A percentile compares a stretch with the other conserved stretches of the same genome.
These are phyloP conservation scores for Polytrichum formosum DNA, from an alignment of 225 moss, liverwort and hornwort species.

Conservation along the genomic window DNA sequence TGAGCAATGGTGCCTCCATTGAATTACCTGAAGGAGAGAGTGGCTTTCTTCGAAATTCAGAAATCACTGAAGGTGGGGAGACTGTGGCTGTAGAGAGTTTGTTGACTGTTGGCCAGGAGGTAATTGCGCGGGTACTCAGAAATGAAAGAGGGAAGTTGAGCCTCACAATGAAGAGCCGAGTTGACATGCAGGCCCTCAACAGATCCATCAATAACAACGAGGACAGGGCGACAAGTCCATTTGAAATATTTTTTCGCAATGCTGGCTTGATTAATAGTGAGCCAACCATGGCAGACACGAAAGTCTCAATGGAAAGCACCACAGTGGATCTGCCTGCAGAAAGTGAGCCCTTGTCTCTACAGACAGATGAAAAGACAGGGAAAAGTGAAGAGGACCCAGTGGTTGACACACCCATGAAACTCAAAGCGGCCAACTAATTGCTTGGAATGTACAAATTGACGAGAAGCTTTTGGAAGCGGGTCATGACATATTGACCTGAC, in stretches of 20 bases:
- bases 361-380: background rate
- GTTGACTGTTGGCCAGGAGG: constrained; percentile 76
- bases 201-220: constrained; percentile 63
- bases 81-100: constrained; percentile 74
- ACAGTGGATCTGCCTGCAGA: constrained; percentile 1
- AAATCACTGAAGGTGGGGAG: constrained; percentile 78
- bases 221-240: constrained; percentile 71
- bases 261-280: constrained; percentile 48
- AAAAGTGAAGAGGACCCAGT: background rate
- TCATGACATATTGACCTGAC: no score
- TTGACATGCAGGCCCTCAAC: constrained; percentile 81
- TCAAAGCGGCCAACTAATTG: no score
- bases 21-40: constrained; percentile 65
- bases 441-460: no score
- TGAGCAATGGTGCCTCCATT: constrained; percentile 78
- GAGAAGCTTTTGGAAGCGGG: no score
- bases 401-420: no score
- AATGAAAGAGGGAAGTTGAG: constrained; percentile 77
- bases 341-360: background rate
- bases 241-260: constrained; percentile 80
- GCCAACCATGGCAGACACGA: constrained; percentile 1
- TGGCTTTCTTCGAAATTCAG: constrained; percentile 76
- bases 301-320: constrained; percentile 9
- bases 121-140: constrained; percentile 75
- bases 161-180: constrained; percentile 79